Base-by-base conservation (phyloP, 495 filamentous ascomycete species). In the Venustampulla echinocandica region DNA sequence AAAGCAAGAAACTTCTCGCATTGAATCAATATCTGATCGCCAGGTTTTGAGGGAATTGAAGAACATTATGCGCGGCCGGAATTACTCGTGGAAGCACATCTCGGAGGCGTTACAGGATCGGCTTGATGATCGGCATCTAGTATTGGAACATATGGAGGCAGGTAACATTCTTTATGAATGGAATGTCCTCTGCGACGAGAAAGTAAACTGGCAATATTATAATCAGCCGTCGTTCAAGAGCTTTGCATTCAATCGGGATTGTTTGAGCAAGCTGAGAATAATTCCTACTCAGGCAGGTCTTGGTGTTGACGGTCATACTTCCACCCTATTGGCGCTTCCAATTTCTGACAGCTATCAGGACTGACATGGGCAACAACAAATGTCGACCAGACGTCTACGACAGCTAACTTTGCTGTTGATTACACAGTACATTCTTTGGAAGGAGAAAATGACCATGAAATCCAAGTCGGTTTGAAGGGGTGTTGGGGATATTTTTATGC, bases 171-270 rank as follows among this genome's bases (percentile, higher is more conserved):
- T 33, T 18, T 47, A 38, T 39, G 34, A 47, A 28, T 47, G 34
- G 44, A 47, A 47, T 40, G 35, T 38, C 21, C 34, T 47, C 9
- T 47, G 21, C 21, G 21, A 47, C 18, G 34, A 47, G 34, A 47
- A 20, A 22, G 7, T 38, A 38, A 24, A 5, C 4, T 47, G 44
- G 44, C 3, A 47, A n/a, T 14, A 4, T 9, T 17, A 40, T 17
- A 18, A 34, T 10, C 11, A 20, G 4, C 23, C 35, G 11, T 47
- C 44, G 2, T 38, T 47, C 28, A 10, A 21, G 13, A 47, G 35
- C 34, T 38, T 27, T 28, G 14, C 6, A 14, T 47, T 47, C 19
- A 47, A 47, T 32, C 22, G 34, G 22, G 44, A 6, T 14, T 47
- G 44, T 22, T 39, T 47, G 20, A 39, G 18, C 18, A 47, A 47